Conservation (phyloP, 225 moss, liverwort and hornwort genomes). For the Pleurozium schreberi region DNA sequence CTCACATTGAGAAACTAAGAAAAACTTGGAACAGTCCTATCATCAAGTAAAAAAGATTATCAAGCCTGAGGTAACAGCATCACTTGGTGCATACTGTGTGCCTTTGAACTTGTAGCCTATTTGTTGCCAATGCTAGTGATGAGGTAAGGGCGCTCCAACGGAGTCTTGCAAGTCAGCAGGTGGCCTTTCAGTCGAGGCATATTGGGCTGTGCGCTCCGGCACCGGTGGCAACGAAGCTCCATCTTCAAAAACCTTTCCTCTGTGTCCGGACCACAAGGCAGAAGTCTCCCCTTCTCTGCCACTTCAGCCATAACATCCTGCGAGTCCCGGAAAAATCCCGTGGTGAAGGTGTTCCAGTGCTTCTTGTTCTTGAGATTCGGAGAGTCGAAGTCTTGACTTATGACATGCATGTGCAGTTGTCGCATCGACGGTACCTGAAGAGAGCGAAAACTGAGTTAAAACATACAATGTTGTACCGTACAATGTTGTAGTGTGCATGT, state of each 20-base stretch:
- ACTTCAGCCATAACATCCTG: slow-evolving; percentile 40
- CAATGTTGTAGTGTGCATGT: no score
- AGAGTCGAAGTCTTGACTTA: slow-evolving; percentile 89
- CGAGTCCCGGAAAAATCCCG: slow-evolving; percentile 60
- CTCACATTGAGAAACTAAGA: neutral
- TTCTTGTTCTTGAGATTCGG: slow-evolving; percentile 80
- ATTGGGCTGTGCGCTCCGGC: slow-evolving; percentile 63
- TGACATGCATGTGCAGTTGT: slow-evolving; percentile 81
- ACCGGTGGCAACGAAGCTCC: slow-evolving; percentile 76
- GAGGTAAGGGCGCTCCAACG: slow-evolving; percentile 24
- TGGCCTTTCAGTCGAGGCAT: slow-evolving; percentile 66
- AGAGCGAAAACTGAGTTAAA: neutral
- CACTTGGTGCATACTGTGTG: neutral
- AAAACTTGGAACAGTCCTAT: neutral
- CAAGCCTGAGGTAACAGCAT: neutral
- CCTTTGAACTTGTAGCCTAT: neutral
- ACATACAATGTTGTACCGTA: no score
- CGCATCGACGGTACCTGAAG: slow-evolving; percentile 77
- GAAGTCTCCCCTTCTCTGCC: slow-evolving; percentile 33
- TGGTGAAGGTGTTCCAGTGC: slow-evolving; percentile 97
- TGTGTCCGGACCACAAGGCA: slow-evolving; percentile 19
- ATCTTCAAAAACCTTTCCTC: slow-evolving; percentile 24
- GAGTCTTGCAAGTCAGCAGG: slow-evolving; percentile 40
- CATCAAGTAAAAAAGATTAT: neutral
- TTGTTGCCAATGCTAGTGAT: slow-evolving; percentile 6